Conservation (phyloP, 2,329 filamentous ascomycete species). For the Exophiala lecanii-corni region DNA sequence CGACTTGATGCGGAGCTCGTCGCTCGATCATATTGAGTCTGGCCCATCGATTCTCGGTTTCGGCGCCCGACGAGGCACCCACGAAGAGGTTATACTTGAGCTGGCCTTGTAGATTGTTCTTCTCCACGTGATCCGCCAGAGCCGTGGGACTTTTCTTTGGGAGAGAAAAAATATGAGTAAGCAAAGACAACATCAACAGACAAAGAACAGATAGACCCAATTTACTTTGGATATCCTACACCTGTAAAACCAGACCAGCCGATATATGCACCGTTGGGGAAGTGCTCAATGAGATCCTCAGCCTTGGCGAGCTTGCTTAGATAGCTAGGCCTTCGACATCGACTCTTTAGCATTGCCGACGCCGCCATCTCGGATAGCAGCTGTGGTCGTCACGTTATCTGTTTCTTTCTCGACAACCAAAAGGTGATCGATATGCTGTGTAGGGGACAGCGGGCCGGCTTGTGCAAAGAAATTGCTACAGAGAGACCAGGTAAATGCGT, state of each 20-base stretch:
- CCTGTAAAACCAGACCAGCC: constrained; percentile 91
- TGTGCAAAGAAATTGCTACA: too few species aligned
- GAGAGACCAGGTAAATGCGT: too few species aligned
- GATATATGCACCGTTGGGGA: constrained; percentile 80
- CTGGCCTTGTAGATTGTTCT: constrained; percentile 77
- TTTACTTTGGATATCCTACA: constrained; percentile 81
- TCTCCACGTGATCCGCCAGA: constrained; percentile 82
- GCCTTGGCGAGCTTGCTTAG: constrained; percentile 74
- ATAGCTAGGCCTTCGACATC: constrained; percentile 70
- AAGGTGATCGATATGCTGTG: too few species aligned
- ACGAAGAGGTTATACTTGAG: constrained; percentile 84
- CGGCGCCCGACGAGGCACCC: constrained; percentile 80
- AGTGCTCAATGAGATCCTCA: constrained; percentile 73
- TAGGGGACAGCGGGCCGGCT: too few species aligned
- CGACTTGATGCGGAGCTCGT: constrained; percentile 79
- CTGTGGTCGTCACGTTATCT: too few species aligned
- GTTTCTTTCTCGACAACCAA: too few species aligned
- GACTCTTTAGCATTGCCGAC: constrained; percentile 70
- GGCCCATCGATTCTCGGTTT: constrained; percentile 93
- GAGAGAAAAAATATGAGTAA: too few species aligned
- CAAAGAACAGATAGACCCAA: constrained; percentile 19
- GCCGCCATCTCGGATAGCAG: constrained; percentile 46
- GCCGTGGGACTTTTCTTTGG: constrained; percentile 81
- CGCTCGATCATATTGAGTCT: constrained; percentile 83
- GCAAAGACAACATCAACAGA: not conserved